Evolutionary conservation across 495 filamentous ascomycete genomes (phyloP), one percentile per base, ranked within the genome.

Genomic region (Ramalina intermedia): DNA sequence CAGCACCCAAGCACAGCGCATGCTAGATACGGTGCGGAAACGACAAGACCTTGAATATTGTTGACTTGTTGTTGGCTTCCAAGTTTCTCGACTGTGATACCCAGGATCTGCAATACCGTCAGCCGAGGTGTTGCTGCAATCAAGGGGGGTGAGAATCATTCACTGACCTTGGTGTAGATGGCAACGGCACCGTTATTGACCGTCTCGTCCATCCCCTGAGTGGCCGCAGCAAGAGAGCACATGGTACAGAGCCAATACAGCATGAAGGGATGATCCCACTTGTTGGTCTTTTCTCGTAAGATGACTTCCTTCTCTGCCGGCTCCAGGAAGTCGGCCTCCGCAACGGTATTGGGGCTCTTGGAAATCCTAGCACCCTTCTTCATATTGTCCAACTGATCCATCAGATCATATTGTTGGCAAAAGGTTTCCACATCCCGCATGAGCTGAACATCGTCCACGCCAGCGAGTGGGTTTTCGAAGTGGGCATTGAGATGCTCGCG

Each of bases 1-100:
- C 87, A 93, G 67, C 82, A 91, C 17, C 84, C 81, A 38, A 85
- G 60, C 35, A 87, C 59, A 16, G 87, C 84, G 53, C 79, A 90
- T 63, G 78, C 79, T 8, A 90, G 71, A 55, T 91, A 89, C 0
- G 86, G 87, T 1, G 70, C 70, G 18, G 69, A 66, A 55, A 81
- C 81, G 36, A 80, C 66, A 33, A 93, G 70, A 21, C 85, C 86
- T 1, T 79, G 61, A 3, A 88, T 70, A 43, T 82, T 81, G 16
- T 77, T 72, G 49, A 80, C 79, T 43, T 74, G 64, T 4, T 46
- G 43, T 26, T 66, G 62, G 29, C 29, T 33, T 33, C 29, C 29
- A 7, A 33, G 29, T 13, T 33, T 33, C 29, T 33, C 29, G 7
- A 33, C 29, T 11, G 29, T 33, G 29, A 33, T 33, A 33, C 29